Evolutionary conservation across 2,329 filamentous ascomycete genomes (phyloP), one percentile per base, ranked within the genome.

Genomic region (Cladosporium sp.): DNA sequence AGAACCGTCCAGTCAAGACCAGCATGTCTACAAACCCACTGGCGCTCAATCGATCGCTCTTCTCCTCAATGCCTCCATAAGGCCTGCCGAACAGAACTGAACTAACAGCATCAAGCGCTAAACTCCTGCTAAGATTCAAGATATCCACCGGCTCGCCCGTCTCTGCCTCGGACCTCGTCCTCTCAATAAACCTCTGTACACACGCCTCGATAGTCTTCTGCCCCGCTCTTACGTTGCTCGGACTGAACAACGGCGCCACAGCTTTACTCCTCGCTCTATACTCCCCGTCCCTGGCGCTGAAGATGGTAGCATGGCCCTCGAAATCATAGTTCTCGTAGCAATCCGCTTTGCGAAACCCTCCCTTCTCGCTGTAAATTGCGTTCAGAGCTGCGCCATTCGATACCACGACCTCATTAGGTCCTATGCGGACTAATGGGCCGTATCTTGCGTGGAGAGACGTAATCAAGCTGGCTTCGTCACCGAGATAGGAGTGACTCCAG

Each of bases 331-430:
- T 48, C 10, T 34, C 51, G 40, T 63, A 62, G 55, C 62, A 65
- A 24, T 60, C 50, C 8, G 61, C 59, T 49, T 65, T 64, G 47
- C 62, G 58, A 49, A 64, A 61, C 22, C 61, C 54, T 35, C 61
- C 61, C 34, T 58, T 61, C 47, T 68, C 61, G 22, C 87, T 88
- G 63, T 92, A 68, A 42, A 68, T 65, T 12, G 45, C 57, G 13
- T 79, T 77, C 50, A 93, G 89, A 7, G 86, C 87, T 10, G 77
- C 77, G 36, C 86, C 86, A 65, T 91, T 87, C 57, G 83, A 86
- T 50, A 93, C 77, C 59, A 85, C 89, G 64, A 91, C 77, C 64
- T 91, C 88, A 63, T 89, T 84, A 0, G 89, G 89, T 64, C 88
- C 86, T 64, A 92, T 86, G 22, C 89, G 82, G 35, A 92, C 84